Evolutionary conservation across 1,284 basidiomycete species (phyloP).

Genomic region (Puccinia polysora): DNA sequence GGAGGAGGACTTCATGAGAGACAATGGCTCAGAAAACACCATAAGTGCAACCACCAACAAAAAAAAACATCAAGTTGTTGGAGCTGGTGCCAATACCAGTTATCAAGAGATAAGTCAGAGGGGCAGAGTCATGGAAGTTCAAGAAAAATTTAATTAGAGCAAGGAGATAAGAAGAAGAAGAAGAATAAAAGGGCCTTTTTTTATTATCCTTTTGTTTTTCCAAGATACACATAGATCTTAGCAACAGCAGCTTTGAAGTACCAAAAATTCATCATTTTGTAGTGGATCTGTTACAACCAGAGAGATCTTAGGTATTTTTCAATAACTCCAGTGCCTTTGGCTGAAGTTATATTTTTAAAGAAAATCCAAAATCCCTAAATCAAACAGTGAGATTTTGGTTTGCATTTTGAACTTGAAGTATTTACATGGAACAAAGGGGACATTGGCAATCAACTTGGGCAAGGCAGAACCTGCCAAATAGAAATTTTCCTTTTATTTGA

Average conservation of each 20-base stretch:
- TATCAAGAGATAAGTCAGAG: background rate
- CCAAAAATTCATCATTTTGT: constrained; percentile 50
- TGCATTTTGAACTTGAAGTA: constrained; percentile 53
- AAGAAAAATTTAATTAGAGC: background rate
- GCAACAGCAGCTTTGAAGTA: constrained; percentile 52
- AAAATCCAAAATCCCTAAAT: constrained; percentile 47
- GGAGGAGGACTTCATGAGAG: constrained; percentile 46
- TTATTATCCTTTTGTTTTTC: constrained; percentile 49
- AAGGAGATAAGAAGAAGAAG: too few relatives aligned
- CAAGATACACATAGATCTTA: constrained; percentile 48
- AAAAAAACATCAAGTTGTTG: constrained; percentile 51
- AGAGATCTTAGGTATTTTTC: constrained; percentile 52
- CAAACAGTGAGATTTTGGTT: constrained; percentile 52
- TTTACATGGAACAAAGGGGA: constrained; percentile 51
- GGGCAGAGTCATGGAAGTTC: background rate
- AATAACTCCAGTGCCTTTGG: constrained; percentile 50
- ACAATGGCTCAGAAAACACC: constrained; percentile 52
- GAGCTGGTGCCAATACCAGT: constrained; percentile 44
- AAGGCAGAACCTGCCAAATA: constrained; percentile 53
- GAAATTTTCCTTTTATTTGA: constrained; percentile 52
- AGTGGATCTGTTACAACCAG: constrained; percentile 52
- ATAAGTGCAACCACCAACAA: constrained; percentile 50
- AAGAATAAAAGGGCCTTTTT: constrained; percentile 47
- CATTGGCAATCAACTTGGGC: constrained; percentile 52
- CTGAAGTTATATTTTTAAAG: constrained; percentile 49